Percentiles rank a stretch among this genome's conserved stretches.
Evolutionary conservation across 495 filamentous ascomycete species (phyloP).

Genomic region (Annulohypoxylon maeteangense): DNA sequence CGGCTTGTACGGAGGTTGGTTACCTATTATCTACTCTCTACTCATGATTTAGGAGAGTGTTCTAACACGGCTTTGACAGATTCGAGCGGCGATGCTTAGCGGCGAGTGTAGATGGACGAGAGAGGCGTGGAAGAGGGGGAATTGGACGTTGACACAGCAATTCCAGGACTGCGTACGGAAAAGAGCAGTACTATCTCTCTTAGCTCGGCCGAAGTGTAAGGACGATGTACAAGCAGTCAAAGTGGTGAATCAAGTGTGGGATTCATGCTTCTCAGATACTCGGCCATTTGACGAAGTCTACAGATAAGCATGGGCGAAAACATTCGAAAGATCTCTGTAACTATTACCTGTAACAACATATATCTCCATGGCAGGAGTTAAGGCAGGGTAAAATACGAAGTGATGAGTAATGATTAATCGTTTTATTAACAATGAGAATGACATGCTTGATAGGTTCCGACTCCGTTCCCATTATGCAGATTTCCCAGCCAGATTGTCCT

Average conservation of each 20-base stretch:
- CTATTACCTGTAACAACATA: slow-evolving; percentile 26
- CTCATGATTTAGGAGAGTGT: neutral
- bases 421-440: slow-evolving; percentile 21
- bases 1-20: slow-evolving; percentile 90
- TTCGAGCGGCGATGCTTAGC: slow-evolving; percentile 88
- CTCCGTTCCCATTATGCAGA: slow-evolving; percentile 30
- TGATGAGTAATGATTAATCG: slow-evolving; percentile 2
- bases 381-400: slow-evolving; percentile 7
- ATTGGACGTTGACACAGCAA: slow-evolving; percentile 90
- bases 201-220: slow-evolving; percentile 78
- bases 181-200: slow-evolving; percentile 80
- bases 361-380: neutral
- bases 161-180: slow-evolving; percentile 91
- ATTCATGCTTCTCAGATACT: slow-evolving; percentile 94
- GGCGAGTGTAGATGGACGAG: slow-evolving; percentile 93
- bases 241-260: slow-evolving; percentile 96
- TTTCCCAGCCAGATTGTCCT: slow-evolving; percentile 32
- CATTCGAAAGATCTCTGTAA: slow-evolving; percentile 27
- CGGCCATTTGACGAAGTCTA: slow-evolving; percentile 97
- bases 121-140: slow-evolving; percentile 82
- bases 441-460: slow-evolving; percentile 5
- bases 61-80: slow-evolving; percentile 60
- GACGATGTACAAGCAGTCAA: slow-evolving; percentile 87
- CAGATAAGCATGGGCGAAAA: slow-evolving; percentile 63
- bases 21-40: neutral